Evolutionary conservation across 2,329 filamentous ascomycete species (phyloP), one percentile per base, ranked within the genome.

Genomic region (Nemania serpens): DNA sequence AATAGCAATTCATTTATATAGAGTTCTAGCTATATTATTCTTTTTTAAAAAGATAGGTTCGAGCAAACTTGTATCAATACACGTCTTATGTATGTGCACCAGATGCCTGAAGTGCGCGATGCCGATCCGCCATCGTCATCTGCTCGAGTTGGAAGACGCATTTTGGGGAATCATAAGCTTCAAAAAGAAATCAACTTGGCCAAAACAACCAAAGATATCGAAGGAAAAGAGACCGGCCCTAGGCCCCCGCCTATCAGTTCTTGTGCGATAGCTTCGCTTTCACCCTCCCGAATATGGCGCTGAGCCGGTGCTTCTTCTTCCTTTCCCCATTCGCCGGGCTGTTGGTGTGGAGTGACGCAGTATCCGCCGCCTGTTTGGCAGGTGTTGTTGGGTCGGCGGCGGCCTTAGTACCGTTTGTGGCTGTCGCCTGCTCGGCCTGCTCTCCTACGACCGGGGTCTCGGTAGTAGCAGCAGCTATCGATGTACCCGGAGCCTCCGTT

Each of bases 271-370:
- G 66, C 72, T 76, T 85, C 67, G 76, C 72, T 75, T 82, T 82
- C 69, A 85, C 70, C 77, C 83, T 85, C 75, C 76, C 78, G 71
- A 90, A 84, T 69, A 90, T 83, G 55, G 81, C 77, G 75, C 87
- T 89, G 61, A 88, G 69, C 55, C 87, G 81, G 75, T 84, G 80
- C 79, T 87, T 88, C 81, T 88, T 88, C 81, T 89, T 90, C 78
- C 85, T 86, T 5, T 67, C 81, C 20, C 78, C 76, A 56, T 77
- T 75, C 10, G 74, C 64, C 13, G 74, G 63, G 59, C 71, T 71
- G 58, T 76, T 75, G 61, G 65, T 70, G 58, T 64, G 70, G 55
- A 65, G 66, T 22, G 58, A 64, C 2, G 47, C 48, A 11, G 25
- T 46, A 43, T 61, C 58, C 36, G 66, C 66, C 2, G 64, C 54